These are phyloP conservation scores for Spraguea lophii DNA, from an alignment of 371 early-diverging fungal genomes.

Conservation along the genomic window DNA sequence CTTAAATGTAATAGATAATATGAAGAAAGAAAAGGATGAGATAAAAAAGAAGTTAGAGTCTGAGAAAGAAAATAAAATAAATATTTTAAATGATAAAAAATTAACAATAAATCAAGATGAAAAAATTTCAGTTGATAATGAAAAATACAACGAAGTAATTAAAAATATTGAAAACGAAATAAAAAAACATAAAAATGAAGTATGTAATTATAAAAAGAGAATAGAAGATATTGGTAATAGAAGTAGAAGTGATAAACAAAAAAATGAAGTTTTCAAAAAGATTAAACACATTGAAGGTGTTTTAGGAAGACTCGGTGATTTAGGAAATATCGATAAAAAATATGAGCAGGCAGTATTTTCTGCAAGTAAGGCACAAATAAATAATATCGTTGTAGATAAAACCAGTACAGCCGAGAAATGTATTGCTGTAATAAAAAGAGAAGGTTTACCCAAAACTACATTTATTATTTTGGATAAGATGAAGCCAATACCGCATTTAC, in stretches of 20 bases:
- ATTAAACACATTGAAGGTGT: constrained; percentile 31
- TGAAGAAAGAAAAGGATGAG: constrained; percentile 56
- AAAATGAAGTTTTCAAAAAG: constrained; percentile 13
- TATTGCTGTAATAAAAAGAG: constrained; percentile 62
- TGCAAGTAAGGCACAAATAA: constrained; percentile 57
- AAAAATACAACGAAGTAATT: constrained; percentile 2
- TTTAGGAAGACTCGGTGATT: constrained; percentile 69
- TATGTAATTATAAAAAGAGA: neutral
- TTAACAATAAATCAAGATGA: neutral
- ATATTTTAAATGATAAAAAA: neutral
- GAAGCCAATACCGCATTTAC: constrained; percentile 31
- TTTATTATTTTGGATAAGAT: constrained; percentile 60
- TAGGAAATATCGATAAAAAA: constrained; percentile 72
- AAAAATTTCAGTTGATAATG: neutral
- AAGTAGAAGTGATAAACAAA: constrained; percentile 12
- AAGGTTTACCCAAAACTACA: constrained; percentile 65
- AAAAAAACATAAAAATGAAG: constrained; percentile 4
- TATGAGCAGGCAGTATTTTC: constrained; percentile 88
- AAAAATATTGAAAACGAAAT: constrained; percentile 2
- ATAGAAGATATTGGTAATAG: neutral
- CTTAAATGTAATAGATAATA: constrained; percentile 46
- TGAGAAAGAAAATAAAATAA: neutral
- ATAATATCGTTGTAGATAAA: constrained; percentile 78
- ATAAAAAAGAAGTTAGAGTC: neutral
- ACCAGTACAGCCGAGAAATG: constrained; percentile 72